Base-by-base conservation (phyloP, 73 alveolate genomes). In the Strombidium stylifer region DNA sequence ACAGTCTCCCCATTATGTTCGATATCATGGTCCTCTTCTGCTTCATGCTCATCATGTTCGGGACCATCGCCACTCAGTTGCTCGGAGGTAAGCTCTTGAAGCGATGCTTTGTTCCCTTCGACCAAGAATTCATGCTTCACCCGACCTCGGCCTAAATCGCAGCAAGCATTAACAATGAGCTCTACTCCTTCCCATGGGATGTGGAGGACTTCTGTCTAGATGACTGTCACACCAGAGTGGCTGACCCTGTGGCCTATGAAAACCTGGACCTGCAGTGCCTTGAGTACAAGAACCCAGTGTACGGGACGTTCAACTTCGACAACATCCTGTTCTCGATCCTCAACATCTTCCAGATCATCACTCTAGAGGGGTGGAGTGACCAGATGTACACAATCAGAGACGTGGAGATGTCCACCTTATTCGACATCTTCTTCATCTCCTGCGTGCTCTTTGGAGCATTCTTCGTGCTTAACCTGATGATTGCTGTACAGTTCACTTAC, bases 1-100 rank as follows among this genome's bases (percentile, higher is more conserved):
- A n/a, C n/a, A n/a, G n/a, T n/a, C 61, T 87, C 30, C 96, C 96
- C 16, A 69, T 69, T 27, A 72, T 87, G n/a, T 66, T 64, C 27
- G 90, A 87, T 58, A 79, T 85, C 3, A 47, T 87, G 6, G 48
- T 84, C 19, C 85, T 87, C 50, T 70, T 87, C 54, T 21, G 66
- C 2, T 84, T 87, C 42, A 31, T 83, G 45, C 46, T 87, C 12
- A 44, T 84, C 40, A 61, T 87, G 65, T 84, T 75, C 64, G 96
- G 94, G 11, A 76, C 88, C 14, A 44, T 84, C 20, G 93, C 90
- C 30, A 53, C 81, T 15, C 73, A 86, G 61, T 32, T 89, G 25
- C 86, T 75, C 59, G 84, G 78, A 30, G 97, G 95, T 0, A 47
- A 56, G 16, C 58, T 86, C 10, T 39, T 49, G n/a, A n/a, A n/a